These are phyloP conservation scores for Hymenochaete sp. DNA, from an alignment of 1,284 basidiomycete species.

Conservation along the genomic window DNA sequence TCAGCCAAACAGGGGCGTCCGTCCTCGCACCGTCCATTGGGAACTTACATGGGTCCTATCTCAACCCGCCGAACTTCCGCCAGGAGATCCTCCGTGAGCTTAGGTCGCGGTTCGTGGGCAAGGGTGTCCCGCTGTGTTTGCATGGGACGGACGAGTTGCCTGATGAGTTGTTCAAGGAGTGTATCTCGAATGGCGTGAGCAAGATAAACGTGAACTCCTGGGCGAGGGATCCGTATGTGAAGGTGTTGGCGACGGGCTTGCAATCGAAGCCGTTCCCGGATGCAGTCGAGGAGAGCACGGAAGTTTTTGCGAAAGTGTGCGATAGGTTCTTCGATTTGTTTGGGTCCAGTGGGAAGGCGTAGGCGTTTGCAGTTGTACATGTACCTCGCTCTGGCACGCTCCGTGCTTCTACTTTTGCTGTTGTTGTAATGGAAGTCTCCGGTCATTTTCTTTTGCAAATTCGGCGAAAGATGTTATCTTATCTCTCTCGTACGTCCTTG, in stretches of 20 bases:
- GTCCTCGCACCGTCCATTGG: constrained; percentile 43
- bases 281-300: constrained; percentile 37
- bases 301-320: constrained; percentile 35
- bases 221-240: constrained; percentile 38
- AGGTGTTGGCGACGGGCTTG: constrained; percentile 28
- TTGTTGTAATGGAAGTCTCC: too few relatives aligned
- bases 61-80: constrained; percentile 39
- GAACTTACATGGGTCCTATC: constrained; percentile 39
- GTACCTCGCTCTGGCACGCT: too few relatives aligned
- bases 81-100: constrained; percentile 40
- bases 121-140: constrained; percentile 34
- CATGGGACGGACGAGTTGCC: constrained; percentile 41
- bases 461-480: too few relatives aligned
- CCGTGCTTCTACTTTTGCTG: too few relatives aligned
- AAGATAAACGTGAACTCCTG: constrained; percentile 46
- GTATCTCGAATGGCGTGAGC: constrained; percentile 38
- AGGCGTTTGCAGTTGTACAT: too few relatives aligned
- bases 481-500: too few relatives aligned
- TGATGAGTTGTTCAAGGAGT: constrained; percentile 35
- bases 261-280: constrained; percentile 36
- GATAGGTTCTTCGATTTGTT: constrained; percentile 36
- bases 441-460: too few relatives aligned
- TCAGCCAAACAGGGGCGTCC: constrained; percentile 36
- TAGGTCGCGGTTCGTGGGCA: constrained; percentile 29
- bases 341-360: constrained; percentile 36